Percentiles rank a stretch among this genome's conserved stretches.
These are phyloP conservation scores for Colletotrichum camelliae DNA, from an alignment of 2,329 filamentous ascomycete genomes.

Conservation along the genomic window DNA sequence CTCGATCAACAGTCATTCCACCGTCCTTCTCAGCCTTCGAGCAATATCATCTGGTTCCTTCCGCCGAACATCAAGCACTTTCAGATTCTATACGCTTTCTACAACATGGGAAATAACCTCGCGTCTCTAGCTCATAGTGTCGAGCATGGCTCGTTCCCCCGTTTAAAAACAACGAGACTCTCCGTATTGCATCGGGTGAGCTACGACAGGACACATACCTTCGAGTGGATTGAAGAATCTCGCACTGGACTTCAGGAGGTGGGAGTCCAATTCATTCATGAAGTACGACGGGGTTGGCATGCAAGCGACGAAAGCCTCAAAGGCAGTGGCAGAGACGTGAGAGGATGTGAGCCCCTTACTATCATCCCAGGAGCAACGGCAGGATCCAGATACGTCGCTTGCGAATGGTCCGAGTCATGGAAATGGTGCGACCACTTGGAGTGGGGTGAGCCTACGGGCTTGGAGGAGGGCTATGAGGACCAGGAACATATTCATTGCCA, in stretches of 20 bases:
- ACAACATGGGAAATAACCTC: no score
- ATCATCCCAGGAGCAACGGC: not conserved
- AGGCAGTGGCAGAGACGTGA: not conserved
- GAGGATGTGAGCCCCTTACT: not conserved
- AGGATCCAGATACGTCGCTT: not conserved
- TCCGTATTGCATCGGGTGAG: not conserved
- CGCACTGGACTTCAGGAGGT: not conserved
- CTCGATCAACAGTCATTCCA: no score
- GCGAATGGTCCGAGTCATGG: not conserved
- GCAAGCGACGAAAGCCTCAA: not conserved
- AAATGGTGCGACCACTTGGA: not conserved
- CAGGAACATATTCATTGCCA: not conserved
- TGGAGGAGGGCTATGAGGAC: no score
- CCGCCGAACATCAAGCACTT: no score
- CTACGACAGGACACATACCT: not conserved
- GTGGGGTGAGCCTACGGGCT: no score
- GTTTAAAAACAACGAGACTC: no score
- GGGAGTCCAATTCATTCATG: not conserved
- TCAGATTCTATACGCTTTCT: no score
- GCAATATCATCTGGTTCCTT: no score
- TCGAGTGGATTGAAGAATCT: not conserved
- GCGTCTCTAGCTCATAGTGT: no score
- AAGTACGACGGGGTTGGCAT: not conserved
- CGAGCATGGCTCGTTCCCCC: no score
- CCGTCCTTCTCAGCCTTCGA: no score